Evolutionary conservation across 306 rosid species (phyloP), one percentile per base, ranked within the genome.

Genomic region (Abrus precatorius): DNA sequence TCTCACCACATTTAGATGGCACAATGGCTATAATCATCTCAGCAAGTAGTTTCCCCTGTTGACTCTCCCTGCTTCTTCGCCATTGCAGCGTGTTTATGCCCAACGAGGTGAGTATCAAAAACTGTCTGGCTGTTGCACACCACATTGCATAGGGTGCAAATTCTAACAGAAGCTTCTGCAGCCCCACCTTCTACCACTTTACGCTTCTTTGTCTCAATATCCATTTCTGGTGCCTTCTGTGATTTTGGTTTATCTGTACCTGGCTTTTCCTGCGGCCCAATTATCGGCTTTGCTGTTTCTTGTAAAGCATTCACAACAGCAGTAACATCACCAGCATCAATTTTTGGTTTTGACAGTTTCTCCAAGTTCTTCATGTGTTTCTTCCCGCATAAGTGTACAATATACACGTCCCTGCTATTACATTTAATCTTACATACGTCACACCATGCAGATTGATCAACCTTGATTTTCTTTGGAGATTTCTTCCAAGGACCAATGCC

Each of bases 111-210:
- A 64, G 47, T 64, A 40, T 70, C 34, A 60, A 73, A 88, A 20
- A 88, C 94, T 0, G 69, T 83, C 47, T 84, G 75, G 81, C 96
- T 91, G 71, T 93, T 89, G 75, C 97, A 93, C 43, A 89, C 94
- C 74, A 93, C 97, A 69, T 87, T 89, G 81, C 96, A 93, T 30
- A 88, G 41, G 3, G 72, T 74, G 81, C 97, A 88, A 5, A 56
- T 48, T 78, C 79, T 89, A 59, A 89, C 81, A 34, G 76, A 75
- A 56, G n/a, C 40, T 3, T 72, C 90, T 5, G 78, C 83, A 33
- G 87, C 84, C 9, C 94, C 96, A 34, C 85, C 83, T 52, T 69
- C 79, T 5, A 89, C 52, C 55, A 93, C 54, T 85, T 91, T 93
- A 0, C 68, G 87, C 61, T 72, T 91, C 91, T 93, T 93, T 0